These are phyloP conservation scores for Mrakia frigida DNA, from an alignment of 768 basidiomycete genomes.

Conservation along the genomic window DNA sequence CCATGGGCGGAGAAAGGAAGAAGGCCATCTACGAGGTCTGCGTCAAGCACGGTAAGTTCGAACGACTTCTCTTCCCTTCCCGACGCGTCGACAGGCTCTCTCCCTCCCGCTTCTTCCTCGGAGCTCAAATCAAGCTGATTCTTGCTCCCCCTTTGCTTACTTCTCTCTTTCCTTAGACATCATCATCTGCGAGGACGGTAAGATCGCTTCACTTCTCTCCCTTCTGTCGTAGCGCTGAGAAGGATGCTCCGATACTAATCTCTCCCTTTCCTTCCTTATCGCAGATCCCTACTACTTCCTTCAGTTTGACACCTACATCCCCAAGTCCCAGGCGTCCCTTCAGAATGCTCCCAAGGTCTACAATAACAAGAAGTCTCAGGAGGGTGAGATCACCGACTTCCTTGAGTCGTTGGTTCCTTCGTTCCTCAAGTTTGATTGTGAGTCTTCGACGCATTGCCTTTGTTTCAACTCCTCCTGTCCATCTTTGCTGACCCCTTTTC, in stretches of 20 bases:
- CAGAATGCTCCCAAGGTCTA: neutral
- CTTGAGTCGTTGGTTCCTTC: constrained; percentile 36
- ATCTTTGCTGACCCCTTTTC: neutral
- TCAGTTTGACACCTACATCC: constrained; percentile 3
- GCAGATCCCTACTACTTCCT: constrained; percentile 22
- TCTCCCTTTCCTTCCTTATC: neutral
- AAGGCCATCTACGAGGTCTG: constrained; percentile 75
- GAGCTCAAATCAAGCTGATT: neutral
- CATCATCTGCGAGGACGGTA: constrained; percentile 78
- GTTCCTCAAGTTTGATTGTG: constrained; percentile 55
- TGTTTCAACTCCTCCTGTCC: neutral
- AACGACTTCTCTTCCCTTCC: neutral
- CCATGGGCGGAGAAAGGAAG: constrained; percentile 61
- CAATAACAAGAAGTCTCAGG: constrained; percentile 3
- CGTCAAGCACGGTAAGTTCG: constrained; percentile 54
- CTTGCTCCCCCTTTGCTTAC: neutral
- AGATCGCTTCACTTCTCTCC: constrained; percentile 38
- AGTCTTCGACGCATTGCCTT: neutral
- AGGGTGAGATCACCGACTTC: constrained; percentile 35
- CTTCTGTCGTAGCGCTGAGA: constrained; percentile 48
- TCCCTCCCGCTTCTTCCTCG: neutral
- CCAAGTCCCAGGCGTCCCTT: neutral
- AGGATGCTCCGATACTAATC: too few relatives aligned
- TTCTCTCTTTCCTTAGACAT: constrained; percentile 48
- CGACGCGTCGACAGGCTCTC: neutral